These are phyloP conservation scores for Sarocladiaceae sp. DNA, from an alignment of 2,329 filamentous ascomycete genomes.

Conservation along the genomic window DNA sequence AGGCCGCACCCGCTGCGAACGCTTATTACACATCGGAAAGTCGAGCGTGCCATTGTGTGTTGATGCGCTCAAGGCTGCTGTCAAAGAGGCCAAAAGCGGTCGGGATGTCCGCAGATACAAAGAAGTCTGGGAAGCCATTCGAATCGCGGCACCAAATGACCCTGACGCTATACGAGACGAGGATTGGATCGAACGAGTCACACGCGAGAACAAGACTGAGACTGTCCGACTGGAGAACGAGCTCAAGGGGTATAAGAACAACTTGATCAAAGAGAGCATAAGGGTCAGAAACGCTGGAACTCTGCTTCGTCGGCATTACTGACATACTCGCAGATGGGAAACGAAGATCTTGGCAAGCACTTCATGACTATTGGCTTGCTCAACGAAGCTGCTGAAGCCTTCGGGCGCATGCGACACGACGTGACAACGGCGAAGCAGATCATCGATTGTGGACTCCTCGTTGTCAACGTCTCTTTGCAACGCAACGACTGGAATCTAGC, in stretches of 20 bases:
- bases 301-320: not conserved
- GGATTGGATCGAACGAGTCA: constrained; percentile 69
- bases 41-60: constrained; percentile 70
- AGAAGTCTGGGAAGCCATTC: constrained; percentile 62
- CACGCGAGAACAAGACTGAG: constrained; percentile 64
- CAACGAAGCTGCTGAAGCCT: constrained; percentile 68
- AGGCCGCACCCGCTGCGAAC: constrained; percentile 79
- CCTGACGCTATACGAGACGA: constrained; percentile 63
- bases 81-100: constrained; percentile 71
- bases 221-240: constrained; percentile 76
- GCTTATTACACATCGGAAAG: constrained; percentile 76
- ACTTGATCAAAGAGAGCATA: constrained; percentile 95
- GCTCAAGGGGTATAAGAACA: constrained; percentile 91
- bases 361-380: constrained; percentile 76
- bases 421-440: constrained; percentile 82
- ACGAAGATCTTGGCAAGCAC: constrained; percentile 86
- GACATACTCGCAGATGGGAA: constrained; percentile 91
- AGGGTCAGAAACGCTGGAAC: constrained; percentile 46
- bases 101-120: constrained; percentile 70
- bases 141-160: constrained; percentile 59
- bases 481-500: constrained; percentile 74
- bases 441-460: constrained; percentile 73
- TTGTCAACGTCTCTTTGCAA: constrained; percentile 72
- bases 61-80: constrained; percentile 76
- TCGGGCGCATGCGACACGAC: constrained; percentile 83